A percentile compares a stretch with the other conserved stretches of the same genome.
Evolutionary conservation across 768 basidiomycete species (phyloP).

Genomic region (Multifurca ochricompacta): DNA sequence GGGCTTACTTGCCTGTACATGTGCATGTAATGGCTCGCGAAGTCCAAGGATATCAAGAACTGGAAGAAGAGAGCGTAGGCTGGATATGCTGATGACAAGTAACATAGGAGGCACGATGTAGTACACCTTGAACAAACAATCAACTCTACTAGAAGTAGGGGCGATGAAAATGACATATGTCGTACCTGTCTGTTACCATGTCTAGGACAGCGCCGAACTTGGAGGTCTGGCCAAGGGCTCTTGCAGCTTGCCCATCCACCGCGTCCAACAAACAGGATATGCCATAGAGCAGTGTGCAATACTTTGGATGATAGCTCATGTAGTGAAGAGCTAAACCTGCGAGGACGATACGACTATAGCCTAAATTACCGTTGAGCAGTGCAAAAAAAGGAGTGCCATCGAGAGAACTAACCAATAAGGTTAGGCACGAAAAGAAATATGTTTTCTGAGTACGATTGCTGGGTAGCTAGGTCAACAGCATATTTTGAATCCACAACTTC

Average conservation of each 20-base stretch:
- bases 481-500: conserved; percentile 76
- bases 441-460: conserved; percentile 85
- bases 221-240: conserved; percentile 81
- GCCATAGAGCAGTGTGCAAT: conserved; percentile 82
- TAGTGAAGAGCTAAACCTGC: conserved; percentile 83
- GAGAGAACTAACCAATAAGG: conserved; percentile 62
- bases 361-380: conserved; percentile 33
- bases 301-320: conserved; percentile 93
- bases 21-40: conserved; percentile 98
- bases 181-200: conserved; percentile 97
- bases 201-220: conserved; percentile 98
- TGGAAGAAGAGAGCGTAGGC: conserved; percentile 81
- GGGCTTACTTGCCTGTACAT: conserved; percentile 81
- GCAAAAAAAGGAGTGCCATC: conserved; percentile 3
- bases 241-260: conserved; percentile 88
- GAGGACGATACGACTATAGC: conserved; percentile 84
- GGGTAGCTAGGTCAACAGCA: conserved; percentile 81
- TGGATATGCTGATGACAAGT: conserved; percentile 87
- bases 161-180: not conserved
- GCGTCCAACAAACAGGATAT: conserved; percentile 92
- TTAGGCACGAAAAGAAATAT: conserved; percentile 97
- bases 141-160: not conserved
- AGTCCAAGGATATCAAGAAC: conserved; percentile 93
- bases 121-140: conserved; percentile 59
- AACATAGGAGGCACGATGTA: conserved; percentile 90